Evolutionary conservation across 306 rosid species (phyloP), one percentile per base, ranked within the genome.

Genomic region (Corylus avellana): DNA sequence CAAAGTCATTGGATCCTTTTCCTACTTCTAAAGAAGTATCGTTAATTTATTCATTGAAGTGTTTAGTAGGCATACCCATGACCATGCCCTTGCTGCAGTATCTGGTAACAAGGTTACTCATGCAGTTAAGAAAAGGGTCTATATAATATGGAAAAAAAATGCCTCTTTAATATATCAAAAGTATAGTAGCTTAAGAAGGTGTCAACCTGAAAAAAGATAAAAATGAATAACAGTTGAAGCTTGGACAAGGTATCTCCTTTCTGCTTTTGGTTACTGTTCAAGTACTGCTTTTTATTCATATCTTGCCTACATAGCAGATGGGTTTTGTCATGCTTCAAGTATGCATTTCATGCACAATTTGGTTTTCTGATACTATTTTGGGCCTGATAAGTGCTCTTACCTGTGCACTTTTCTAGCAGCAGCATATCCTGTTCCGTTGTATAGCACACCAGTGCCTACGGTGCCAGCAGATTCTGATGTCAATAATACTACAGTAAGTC

Each of bases 401-500:
- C 20, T 11, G 18, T 72, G 79, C 57, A 55, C 64, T 22, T 80
- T 59, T 85, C 47, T 83, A 57, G 80, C 91, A 86, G 93, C 92
- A 1, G 82, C 83, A 8, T 92, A 94, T 83, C 94, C 92, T 66
- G 57, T 69, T 54, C 90, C 92, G 9, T 89, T 91, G 42, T 94
- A 92, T 76, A 82, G 90, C 51, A 71, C 92, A 4, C 89, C 98
- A 12, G 90, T 80, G 70, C 85, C 82, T 4, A 53, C 80, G 17
- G 81, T 77, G 78, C 72, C 90, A 18, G 85, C 90, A 51, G 98
- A 90, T 42, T 92, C 87, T 84, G 98, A 94, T 83, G 61, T 80
- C 46, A 89, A 90, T 86, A 92, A 92, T 86, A 94, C 98, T 39
- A 94, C 94, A 6, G 98, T 94, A 81, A 85, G 94, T 82, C 8